A percentile compares a stretch with the other conserved stretches of the same genome.
phyloP scores from a whole-genome alignment of 495 filamentous ascomycete species.

The Hyaloscypha hepaticicola region DNA sequence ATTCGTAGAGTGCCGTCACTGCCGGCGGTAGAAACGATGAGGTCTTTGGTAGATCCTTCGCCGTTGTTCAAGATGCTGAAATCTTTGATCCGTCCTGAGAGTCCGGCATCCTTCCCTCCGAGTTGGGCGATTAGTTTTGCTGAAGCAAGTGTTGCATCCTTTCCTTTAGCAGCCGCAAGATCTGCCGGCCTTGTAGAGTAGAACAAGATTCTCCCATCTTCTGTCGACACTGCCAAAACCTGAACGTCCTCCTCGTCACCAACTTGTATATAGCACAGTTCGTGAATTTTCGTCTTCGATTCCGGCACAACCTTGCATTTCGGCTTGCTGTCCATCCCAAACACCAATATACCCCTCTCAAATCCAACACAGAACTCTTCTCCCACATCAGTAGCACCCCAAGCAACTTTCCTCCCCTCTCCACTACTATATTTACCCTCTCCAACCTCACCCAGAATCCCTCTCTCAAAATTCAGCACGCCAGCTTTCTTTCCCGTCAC shows the following conservation, averaged over 20 bases:
- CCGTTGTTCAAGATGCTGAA: conserved; percentile 63
- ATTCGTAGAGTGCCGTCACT: conserved; percentile 80
- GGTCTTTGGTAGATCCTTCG: conserved; percentile 40
- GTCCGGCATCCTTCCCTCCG: conserved; percentile 60
- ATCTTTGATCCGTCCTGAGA: conserved; percentile 80
- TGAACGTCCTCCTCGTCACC: conserved; percentile 44
- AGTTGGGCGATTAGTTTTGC: conserved; percentile 69
- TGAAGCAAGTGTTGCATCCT: conserved; percentile 41
- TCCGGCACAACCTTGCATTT: conserved; percentile 67
- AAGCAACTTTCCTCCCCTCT: conserved; percentile 81
- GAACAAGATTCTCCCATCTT: conserved; percentile 87
- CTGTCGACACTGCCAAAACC: conserved; percentile 79
- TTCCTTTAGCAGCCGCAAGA: conserved; percentile 34
- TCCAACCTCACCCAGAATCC: conserved; percentile 65
- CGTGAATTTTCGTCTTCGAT: conserved; percentile 75
- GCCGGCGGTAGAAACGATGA: conserved; percentile 70
- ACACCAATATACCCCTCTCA: conserved; percentile 81
- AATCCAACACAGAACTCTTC: conserved; percentile 89
- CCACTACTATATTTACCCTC: conserved; percentile 75
- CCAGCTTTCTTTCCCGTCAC: conserved; percentile 95
- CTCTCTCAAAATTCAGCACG: conserved; percentile 76
- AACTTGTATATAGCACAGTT: conserved; percentile 66
- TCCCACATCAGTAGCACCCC: conserved; percentile 62
- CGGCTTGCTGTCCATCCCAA: conserved; percentile 82
- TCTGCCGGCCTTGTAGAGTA: conserved; percentile 60